phyloP scores from a whole-genome alignment of 768 basidiomycete species.

The Amanita subjunquillea region DNA sequence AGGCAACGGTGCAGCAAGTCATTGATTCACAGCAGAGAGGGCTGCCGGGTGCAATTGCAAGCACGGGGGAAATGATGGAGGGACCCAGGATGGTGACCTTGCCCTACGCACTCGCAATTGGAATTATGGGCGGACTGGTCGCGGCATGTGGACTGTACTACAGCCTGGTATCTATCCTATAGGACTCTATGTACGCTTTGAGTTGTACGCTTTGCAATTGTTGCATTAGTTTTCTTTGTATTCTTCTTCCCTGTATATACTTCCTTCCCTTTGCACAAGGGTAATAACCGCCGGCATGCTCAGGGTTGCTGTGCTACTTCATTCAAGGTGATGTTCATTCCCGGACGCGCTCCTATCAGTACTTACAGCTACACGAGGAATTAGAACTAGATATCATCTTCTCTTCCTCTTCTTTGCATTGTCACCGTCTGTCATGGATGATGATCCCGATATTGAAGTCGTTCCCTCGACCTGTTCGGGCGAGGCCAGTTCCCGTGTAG shows the following conservation, averaged over 20 bases:
- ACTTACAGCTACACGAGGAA: background rate
- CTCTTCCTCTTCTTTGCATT: background rate
- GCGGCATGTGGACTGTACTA: conserved; percentile 7
- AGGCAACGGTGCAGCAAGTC: conserved; percentile 16
- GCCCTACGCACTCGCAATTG: conserved; percentile 10
- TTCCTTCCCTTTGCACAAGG: background rate
- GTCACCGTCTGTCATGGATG: background rate
- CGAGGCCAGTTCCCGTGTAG: background rate
- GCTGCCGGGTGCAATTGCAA: conserved; percentile 13
- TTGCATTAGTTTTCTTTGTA: background rate
- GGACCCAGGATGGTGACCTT: conserved; percentile 10
- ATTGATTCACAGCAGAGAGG: conserved; percentile 14
- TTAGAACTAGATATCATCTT: background rate
- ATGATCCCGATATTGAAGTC: conserved; percentile 4
- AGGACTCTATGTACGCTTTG: conserved; percentile 1
- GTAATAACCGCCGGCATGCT: background rate
- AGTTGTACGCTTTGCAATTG: background rate
- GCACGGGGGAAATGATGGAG: conserved; percentile 4
- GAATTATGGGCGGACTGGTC: conserved; percentile 9
- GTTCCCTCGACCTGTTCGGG: background rate
- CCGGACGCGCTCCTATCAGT: too few species aligned
- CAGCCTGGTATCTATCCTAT: background rate
- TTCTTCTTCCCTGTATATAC: background rate
- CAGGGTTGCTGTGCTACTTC: too few species aligned
- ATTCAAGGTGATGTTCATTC: too few species aligned